Evolutionary conservation across 441 rosid species (phyloP), one percentile per base, ranked within the genome.

Genomic region (Geranium incanum): DNA sequence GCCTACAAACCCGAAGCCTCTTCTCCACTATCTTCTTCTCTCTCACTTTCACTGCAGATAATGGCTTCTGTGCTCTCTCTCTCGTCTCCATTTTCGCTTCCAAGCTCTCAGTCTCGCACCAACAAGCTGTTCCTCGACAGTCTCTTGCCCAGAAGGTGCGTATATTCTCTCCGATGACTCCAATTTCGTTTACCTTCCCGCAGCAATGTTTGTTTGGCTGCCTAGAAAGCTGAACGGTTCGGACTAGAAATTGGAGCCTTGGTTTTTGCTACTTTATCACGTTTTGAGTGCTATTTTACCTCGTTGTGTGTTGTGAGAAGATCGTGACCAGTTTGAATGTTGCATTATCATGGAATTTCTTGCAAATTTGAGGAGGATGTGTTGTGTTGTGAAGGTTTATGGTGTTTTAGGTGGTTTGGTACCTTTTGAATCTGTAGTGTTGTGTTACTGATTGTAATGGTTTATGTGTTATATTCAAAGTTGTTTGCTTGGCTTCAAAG

Each of bases 21-120:
- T 41, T 11, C 11, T 41, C 2, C 48, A 41, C 48, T 41, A 41
- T 41, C 48, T 41, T 41, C 48, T 41, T 11, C 6, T 16, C 16
- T n/a, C 21, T 21, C 21, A 21, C 62, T 19, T 55, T 15, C 23
- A 15, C 63, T 15, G 63, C 63, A 48, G 57, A 57, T 57, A 57
- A 57, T 57, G 63, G 18, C 63, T 8, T 57, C 21, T 21, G 28
- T 57, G 21, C 19, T 18, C 16, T 57, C 63, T 57, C 63, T 15
- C 4, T 3, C 63, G 63, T 57, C 63, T 16, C 63, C 63, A 57
- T 57, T 57, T 57, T 15, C 63, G 63, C 63, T 57, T 57, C 63
- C 16, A 19, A 57, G 2, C 16, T 5, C 16, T 15, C 63, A 57
- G 21, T 15, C 63, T 57, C 63, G 63, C 63, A 57, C 5, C 19